Percentiles rank a stretch among this genome's conserved stretches.
Conservation (phyloP, 2,329 filamentous ascomycete genomes). For the Herpotrichia juniperi region DNA sequence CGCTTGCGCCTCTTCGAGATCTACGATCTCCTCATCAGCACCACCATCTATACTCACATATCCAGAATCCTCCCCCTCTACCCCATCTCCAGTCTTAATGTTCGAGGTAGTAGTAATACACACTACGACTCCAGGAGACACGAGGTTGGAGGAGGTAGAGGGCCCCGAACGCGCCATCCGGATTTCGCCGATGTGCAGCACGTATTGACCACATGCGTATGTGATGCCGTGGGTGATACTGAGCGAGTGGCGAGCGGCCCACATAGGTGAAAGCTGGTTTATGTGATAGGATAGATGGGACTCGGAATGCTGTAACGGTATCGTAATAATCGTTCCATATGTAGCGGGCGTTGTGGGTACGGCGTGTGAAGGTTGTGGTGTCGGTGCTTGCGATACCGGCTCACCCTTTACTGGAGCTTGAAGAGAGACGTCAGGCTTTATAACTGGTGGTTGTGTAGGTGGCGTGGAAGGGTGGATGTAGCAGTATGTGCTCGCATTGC, state of each 20-base stretch:
- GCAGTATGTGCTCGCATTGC: constrained; percentile 26
- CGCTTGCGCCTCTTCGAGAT: constrained; percentile 30
- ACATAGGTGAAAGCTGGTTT: constrained; percentile 31
- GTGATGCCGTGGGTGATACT: constrained; percentile 24
- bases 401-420: neutral
- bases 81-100: neutral
- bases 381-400: neutral
- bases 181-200: constrained; percentile 36
- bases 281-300: constrained; percentile 22
- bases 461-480: constrained; percentile 25
- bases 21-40: constrained; percentile 7
- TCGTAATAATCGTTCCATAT: constrained; percentile 22
- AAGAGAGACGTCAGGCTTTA: neutral
- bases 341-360: neutral
- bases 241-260: constrained; percentile 32
- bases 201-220: constrained; percentile 30
- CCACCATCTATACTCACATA: neutral
- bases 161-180: constrained; percentile 25
- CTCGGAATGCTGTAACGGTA: constrained; percentile 32
- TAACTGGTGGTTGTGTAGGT: neutral
- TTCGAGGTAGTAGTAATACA: constrained; percentile 29
- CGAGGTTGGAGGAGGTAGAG: constrained; percentile 12
- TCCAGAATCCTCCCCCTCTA: neutral
- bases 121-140: constrained; percentile 31
- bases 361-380: neutral